Evolutionary conservation across 352 stramenopile species (phyloP).

Genomic region (Pythium angustatum): DNA sequence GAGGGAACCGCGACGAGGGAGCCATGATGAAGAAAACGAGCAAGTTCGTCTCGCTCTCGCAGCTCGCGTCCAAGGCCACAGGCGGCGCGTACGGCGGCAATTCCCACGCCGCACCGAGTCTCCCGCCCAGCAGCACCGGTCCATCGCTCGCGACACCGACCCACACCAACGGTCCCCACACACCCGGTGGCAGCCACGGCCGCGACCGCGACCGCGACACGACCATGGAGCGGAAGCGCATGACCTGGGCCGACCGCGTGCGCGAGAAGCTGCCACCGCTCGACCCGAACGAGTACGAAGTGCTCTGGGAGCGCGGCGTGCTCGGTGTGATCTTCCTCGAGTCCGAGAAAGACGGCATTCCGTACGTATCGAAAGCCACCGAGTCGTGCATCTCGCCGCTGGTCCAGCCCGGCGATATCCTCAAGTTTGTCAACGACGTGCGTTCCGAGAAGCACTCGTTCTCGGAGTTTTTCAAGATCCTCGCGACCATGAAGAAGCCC

Average conservation of each 20-base stretch:
- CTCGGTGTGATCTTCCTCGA: slow-evolving; percentile 88
- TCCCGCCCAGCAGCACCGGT: slow-evolving; percentile 18
- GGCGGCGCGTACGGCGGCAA: slow-evolving; percentile 33
- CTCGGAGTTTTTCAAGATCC: slow-evolving; percentile 89
- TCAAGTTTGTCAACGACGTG: slow-evolving; percentile 87
- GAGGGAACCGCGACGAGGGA: not conserved
- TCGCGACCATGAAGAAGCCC: slow-evolving; percentile 89
- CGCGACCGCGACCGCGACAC: no score
- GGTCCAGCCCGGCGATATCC: slow-evolving; percentile 70
- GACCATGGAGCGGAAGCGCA: slow-evolving; percentile 24
- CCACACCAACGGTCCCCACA: not conserved
- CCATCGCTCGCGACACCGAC: slow-evolving; percentile 4
- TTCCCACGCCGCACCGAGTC: slow-evolving; percentile 12
- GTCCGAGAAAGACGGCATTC: slow-evolving; percentile 82
- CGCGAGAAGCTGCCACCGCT: slow-evolving; percentile 76
- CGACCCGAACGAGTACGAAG: slow-evolving; percentile 82
- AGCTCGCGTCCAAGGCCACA: slow-evolving; percentile 46
- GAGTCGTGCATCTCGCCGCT: slow-evolving; percentile 82
- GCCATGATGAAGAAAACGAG: slow-evolving; percentile 66
- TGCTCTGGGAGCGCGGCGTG: slow-evolving; percentile 85
- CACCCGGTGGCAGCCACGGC: slow-evolving; percentile 6
- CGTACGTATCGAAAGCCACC: slow-evolving; percentile 85
- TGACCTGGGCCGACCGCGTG: slow-evolving; percentile 80
- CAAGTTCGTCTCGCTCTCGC: slow-evolving; percentile 53
- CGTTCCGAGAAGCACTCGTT: slow-evolving; percentile 87